These are phyloP conservation scores for Neurospora terricola DNA, from an alignment of 495 filamentous ascomycete genomes.

Conservation along the genomic window DNA sequence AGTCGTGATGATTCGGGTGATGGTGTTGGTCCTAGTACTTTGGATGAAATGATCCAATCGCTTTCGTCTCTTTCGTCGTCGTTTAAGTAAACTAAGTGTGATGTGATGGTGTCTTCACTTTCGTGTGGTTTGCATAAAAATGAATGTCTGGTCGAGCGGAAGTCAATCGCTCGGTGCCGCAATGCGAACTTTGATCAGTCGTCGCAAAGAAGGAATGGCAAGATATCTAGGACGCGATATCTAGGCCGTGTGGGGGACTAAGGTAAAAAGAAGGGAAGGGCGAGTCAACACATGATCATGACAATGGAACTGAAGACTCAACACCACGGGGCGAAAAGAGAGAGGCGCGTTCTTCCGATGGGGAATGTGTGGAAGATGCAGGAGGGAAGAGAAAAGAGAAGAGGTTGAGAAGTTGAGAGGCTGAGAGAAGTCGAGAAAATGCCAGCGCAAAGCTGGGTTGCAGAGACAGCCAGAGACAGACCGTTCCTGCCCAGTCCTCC, in stretches of 20 bases:
- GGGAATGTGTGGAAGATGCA: slow-evolving; percentile 2
- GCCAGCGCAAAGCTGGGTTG: not conserved
- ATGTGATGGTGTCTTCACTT: not conserved
- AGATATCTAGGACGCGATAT: not conserved
- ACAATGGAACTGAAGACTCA: too few relatives aligned
- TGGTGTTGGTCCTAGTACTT: not conserved
- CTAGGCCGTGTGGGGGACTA: not conserved
- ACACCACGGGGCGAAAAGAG: slow-evolving; percentile 5
- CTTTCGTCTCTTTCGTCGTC: not conserved
- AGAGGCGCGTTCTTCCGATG: not conserved
- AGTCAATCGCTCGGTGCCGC: not conserved
- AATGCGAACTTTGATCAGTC: not conserved
- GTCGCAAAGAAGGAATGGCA: not conserved
- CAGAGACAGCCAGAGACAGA: not conserved
- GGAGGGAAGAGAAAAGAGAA: slow-evolving; percentile 5
- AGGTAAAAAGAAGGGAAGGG: slow-evolving; percentile 9
- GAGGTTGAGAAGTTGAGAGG: not conserved
- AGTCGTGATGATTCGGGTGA: not conserved
- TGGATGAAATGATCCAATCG: not conserved
- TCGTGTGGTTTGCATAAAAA: not conserved
- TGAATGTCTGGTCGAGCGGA: not conserved
- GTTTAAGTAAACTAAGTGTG: not conserved
- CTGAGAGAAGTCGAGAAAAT: not conserved
- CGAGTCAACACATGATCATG: slow-evolving; percentile 8
- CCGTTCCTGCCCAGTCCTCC: not conserved